Percentiles rank a stretch among this genome's conserved stretches.
Evolutionary conservation across 805 yeast genomes (phyloP).

Genomic region (Kazachstania taianensis): DNA sequence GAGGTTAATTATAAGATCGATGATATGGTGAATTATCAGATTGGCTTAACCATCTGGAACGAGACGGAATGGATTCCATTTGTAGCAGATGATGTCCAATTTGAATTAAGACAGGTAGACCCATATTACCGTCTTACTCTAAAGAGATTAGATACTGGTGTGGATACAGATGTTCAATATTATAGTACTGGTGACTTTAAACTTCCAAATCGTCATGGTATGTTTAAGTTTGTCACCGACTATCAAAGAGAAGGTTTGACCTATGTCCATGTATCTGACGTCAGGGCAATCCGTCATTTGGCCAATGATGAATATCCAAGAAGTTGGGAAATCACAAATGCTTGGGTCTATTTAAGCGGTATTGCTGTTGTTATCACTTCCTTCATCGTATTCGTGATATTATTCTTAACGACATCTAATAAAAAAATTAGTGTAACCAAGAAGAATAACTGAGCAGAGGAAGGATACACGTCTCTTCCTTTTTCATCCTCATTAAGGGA

Average conservation of each 20-base stretch:
- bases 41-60: conserved; percentile 40
- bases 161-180: conserved; percentile 37
- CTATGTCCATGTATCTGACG: conserved; percentile 51
- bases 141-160: conserved; percentile 24
- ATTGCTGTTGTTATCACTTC: conserved; percentile 58
- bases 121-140: conserved; percentile 84
- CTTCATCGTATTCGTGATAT: conserved; percentile 69
- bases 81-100: conserved; percentile 54
- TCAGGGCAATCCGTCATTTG: conserved; percentile 81
- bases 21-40: conserved; percentile 52
- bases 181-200: conserved; percentile 47
- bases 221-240: conserved; percentile 75
- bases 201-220: conserved; percentile 94
- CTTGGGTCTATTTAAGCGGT: conserved; percentile 82
- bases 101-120: conserved; percentile 82
- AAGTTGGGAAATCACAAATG: conserved; percentile 84
- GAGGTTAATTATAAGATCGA: conserved; percentile 55
- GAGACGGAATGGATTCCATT: conserved; percentile 64
- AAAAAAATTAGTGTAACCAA: conserved; percentile 11
- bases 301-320: conserved; percentile 93
- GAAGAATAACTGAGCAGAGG: conserved; percentile 12
- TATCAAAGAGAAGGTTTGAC: conserved; percentile 72
- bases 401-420: conserved; percentile 35
- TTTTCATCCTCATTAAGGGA: not conserved
- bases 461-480: no score